Base-by-base conservation (phyloP, 495 filamentous ascomycete species). In the Aspergillus biplanus region DNA sequence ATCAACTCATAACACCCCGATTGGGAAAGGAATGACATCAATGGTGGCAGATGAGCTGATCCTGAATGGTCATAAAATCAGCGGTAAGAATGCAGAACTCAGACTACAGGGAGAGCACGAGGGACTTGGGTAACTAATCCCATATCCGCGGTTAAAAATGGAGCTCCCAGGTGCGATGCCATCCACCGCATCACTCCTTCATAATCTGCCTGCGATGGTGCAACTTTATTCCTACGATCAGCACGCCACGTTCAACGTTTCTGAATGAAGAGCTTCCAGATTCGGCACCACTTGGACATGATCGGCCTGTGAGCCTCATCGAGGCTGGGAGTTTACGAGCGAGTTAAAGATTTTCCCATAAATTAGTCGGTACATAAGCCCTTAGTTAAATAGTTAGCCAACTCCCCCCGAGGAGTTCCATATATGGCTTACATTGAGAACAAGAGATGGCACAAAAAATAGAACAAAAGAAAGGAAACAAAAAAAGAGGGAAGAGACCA, bases 241-340 rank as follows among this genome's bases (percentile, higher is more conserved):
- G 59, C 64, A 47, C 59, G 59, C 64, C 64, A 66, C 59, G 44
- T 62, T 62, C 59, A 66, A 59, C 59, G 58, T 62, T 35, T 58
- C 3, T 52, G 46, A 49, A 18, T 55, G 27, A 52, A 42, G 65
- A 48, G 21, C 15, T 50, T 56, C 42, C 52, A 32, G 31, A 52
- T 56, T 13, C n/a, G 58, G 57, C 8, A 31, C 31, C 6, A 52
- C 15, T 27, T 44, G 37, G 54, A 47, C 15, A 9, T 58, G 44
- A 58, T 52, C 53, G 37, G 9, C 56, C 56, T 59, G 37, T 46
- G 32, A 49, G 62, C 56, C 56, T 52, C 49, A 59, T 48, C 46
- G 32, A 58, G 56, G 50, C 62, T 64, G 62, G 27, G 58, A 48
- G 31, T 31, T 44, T 46, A 46, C 46, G 12, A 35, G 9, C 27